Evolutionary conservation across 2,329 filamentous ascomycete species (phyloP), one percentile per base, ranked within the genome.

Genomic region (Cercospora canescens): DNA sequence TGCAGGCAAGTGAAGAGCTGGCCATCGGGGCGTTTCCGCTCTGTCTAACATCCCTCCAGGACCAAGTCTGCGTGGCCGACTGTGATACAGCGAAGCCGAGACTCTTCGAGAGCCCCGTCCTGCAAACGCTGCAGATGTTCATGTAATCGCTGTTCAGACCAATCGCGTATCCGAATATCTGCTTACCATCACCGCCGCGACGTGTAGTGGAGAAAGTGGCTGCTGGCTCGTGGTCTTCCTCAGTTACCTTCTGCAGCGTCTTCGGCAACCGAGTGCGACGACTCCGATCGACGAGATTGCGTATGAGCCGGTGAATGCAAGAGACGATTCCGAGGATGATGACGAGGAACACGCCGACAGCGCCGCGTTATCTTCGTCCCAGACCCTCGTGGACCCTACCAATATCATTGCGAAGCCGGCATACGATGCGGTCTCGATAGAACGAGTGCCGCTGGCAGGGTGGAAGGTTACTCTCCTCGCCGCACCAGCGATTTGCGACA

Each of bases 41-140:
- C 28, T 24, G 8, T 52, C 45, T 52, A 28, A 52, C 21, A 28
- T 3, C 7, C 2, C 6, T 94, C 76, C 94, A 98, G 92, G 95
- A 99, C 79, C 96, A 97, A 84, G 93, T 97, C 89, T 99, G 95
- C 81, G 92, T 98, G 45, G 87, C 91, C 71, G 88, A 98, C 82
- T 99, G 95, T 83, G 88, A 92, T 74, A 86, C 87, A 9, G 85
- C 84, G 66, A 86, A 90, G 71, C 90, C 88, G 61, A 82, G 86
- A 69, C 86, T 87, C 73, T 98, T 99, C 80, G 93, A 97, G 79
- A 94, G 98, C 78, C 95, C 95, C 18, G 94, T 99, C 60, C 88
- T 98, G 62, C 95, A 99, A 79, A 98, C 95, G 1, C 83, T 93
- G 1, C 95, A 98, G 79, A 99, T 99, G 95, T 99, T 99, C 78